A percentile compares a stretch with the other conserved stretches of the same genome.
phyloP scores from a whole-genome alignment of 306 rosid species.

The Ormosia semicastrata region DNA sequence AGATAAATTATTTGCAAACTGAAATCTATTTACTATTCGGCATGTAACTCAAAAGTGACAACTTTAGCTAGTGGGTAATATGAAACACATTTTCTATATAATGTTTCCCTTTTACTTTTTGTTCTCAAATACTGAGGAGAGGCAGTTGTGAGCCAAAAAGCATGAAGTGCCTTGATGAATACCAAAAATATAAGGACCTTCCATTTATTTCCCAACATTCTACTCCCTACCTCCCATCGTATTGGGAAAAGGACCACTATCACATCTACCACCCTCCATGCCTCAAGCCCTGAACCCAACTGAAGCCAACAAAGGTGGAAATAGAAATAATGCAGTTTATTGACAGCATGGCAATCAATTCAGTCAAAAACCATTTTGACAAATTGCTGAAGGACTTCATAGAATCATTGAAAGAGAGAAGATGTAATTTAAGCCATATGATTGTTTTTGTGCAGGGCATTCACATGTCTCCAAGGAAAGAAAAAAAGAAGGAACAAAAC shows the following conservation, averaged over 20 bases:
- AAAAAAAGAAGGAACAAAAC: neutral
- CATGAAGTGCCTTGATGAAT: neutral
- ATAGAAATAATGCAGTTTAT: constrained; percentile 1
- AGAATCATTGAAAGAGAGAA: neutral
- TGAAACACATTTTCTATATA: neutral
- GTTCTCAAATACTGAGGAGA: neutral
- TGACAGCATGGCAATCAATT: constrained; percentile 15
- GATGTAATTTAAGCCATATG: neutral
- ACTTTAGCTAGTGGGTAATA: constrained; percentile 16
- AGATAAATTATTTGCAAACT: constrained; percentile 31
- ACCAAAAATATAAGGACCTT: neutral
- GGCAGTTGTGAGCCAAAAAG: neutral
- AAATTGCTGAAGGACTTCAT: neutral
- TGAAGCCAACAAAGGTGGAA: constrained; percentile 6
- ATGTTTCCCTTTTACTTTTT: neutral
- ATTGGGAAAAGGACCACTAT: constrained; percentile 3
- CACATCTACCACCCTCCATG: constrained; percentile 18
- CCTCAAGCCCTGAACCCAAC: neutral
- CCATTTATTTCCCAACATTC: neutral
- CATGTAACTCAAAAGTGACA: constrained; percentile 9
- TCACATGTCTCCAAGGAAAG: neutral
- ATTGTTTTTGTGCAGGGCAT: constrained; percentile 4
- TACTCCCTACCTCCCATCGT: neutral
- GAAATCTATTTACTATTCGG: constrained; percentile 1
- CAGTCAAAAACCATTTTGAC: constrained; percentile 21